Evolutionary conservation across 78 protist species (phyloP), one percentile per base, ranked within the genome.

Genomic region (Anaeramoeba flamelloides): DNA sequence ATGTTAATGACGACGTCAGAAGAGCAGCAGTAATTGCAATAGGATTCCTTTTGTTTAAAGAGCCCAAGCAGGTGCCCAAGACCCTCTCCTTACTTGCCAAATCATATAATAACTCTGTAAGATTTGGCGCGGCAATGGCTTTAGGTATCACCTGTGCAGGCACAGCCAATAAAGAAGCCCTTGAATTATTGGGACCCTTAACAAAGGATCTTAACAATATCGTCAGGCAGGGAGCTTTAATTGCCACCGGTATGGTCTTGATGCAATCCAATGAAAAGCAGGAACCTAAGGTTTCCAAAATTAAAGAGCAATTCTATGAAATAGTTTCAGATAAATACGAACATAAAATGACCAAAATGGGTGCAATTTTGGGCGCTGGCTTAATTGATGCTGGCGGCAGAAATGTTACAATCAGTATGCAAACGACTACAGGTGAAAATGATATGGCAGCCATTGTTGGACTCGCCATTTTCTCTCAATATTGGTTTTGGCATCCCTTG

Each of bases 401-500:
- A 34, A 95, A 97, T 87, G 77, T 83, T 31, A 91, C 93, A 74
- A 87, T 95, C 75, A 30, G 84, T 37, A 82, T 93, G 69, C 74
- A 38, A 74, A 79, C 88, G 26, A 81, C 88, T 64, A 36, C 77
- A 12, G 93, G 95, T 39, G 91, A 89, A 75, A 82, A 75, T 75
- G 40, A 65, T 75, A 77, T 83, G 86, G 26, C 22, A 8, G 75
- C n/a, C 31, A 12, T 88, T 40, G 87, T 90, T 12, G 97, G 97
- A 39, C 30, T 91, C 81, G 92, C 91, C 12, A 79, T 92, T 38
- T 94, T 94, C 92, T 38, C 80, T n/a, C 96, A 94, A 81, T 92
- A 83, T 85, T 94, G 97, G 98, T 93, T 84, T 85, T 97, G 99
- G 99, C 90, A 88, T 85, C 98, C 99, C 76, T 80, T 90, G 83